A percentile compares a stretch with the other conserved stretches of the same genome.
Conservation (phyloP, 805 yeast genomes). For the Lipomyces sp. region DNA sequence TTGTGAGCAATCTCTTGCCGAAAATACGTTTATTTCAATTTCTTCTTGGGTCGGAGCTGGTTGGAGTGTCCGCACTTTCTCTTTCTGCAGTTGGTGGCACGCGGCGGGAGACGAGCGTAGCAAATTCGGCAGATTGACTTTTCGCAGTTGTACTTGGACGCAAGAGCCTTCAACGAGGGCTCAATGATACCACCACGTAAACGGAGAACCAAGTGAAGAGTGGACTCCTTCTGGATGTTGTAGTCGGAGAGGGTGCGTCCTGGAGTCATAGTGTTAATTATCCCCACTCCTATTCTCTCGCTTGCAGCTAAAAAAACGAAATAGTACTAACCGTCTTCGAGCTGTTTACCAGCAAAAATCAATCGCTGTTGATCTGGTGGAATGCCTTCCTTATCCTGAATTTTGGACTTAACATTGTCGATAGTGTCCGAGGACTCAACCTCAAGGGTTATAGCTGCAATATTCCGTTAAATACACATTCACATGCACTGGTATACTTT, state of each 20-base stretch:
- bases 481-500: neutral
- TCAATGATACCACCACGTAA: conserved; percentile 99
- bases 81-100: conserved; percentile 99
- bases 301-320: neutral
- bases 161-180: conserved; percentile 98
- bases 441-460: conserved; percentile 78
- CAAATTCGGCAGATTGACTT: conserved; percentile 99
- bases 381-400: conserved; percentile 98
- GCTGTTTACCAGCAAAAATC: conserved; percentile 99
- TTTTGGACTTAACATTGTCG: conserved; percentile 98
- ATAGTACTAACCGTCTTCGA: conserved; percentile 67
- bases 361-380: conserved; percentile 99
- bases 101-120: conserved; percentile 99
- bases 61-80: conserved; percentile 99
- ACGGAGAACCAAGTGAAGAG: conserved; percentile 93
- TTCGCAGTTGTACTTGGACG: conserved; percentile 99
- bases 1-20: neutral
- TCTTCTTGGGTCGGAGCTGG: conserved; percentile 94
- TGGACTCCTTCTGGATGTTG: conserved; percentile 99
- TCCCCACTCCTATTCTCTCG: neutral
- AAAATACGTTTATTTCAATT: conserved; percentile 61
- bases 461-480: neutral
- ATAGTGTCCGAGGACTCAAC: conserved; percentile 98
- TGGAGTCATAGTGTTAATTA: conserved; percentile 1
- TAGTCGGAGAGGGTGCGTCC: conserved; percentile 99